These are phyloP conservation scores for Benincasa hispida DNA, from an alignment of 306 rosid species.

Conservation along the genomic window DNA sequence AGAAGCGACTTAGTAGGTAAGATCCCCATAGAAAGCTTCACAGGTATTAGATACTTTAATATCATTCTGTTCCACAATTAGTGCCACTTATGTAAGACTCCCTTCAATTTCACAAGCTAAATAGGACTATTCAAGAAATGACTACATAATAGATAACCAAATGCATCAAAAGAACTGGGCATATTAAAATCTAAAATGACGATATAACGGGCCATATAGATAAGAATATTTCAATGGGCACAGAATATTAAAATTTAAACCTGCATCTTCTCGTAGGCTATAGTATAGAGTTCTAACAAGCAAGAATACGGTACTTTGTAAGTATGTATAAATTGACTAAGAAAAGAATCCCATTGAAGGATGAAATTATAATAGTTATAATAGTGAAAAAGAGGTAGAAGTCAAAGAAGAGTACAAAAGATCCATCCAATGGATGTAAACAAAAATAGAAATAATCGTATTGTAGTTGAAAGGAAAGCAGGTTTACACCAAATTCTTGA, in stretches of 20 bases:
- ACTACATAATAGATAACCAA: not conserved
- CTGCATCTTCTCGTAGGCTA: not conserved
- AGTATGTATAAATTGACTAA: not conserved
- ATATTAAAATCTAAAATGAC: not conserved
- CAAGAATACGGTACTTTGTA: not conserved
- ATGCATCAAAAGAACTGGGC: not conserved
- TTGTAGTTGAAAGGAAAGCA: not conserved
- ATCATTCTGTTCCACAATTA: slow-evolving; percentile 53
- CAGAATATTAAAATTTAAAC: not conserved
- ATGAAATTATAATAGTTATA: not conserved
- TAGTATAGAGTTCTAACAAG: not conserved
- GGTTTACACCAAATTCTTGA: not conserved
- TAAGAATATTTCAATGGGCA: not conserved
- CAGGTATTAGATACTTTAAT: slow-evolving; percentile 86
- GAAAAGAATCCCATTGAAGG: not conserved
- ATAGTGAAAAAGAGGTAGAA: not conserved
- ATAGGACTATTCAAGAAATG: not conserved
- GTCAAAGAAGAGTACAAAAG: not conserved
- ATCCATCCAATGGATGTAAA: not conserved
- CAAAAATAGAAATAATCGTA: not conserved
- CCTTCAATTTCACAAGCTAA: not conserved
- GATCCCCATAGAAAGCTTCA: slow-evolving; percentile 93
- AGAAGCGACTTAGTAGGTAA: slow-evolving; percentile 63
- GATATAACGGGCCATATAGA: not conserved
- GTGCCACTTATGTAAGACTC: not conserved